phyloP scores from a whole-genome alignment of 2,329 filamentous ascomycete species.

The Nigrospora sphaerica region DNA sequence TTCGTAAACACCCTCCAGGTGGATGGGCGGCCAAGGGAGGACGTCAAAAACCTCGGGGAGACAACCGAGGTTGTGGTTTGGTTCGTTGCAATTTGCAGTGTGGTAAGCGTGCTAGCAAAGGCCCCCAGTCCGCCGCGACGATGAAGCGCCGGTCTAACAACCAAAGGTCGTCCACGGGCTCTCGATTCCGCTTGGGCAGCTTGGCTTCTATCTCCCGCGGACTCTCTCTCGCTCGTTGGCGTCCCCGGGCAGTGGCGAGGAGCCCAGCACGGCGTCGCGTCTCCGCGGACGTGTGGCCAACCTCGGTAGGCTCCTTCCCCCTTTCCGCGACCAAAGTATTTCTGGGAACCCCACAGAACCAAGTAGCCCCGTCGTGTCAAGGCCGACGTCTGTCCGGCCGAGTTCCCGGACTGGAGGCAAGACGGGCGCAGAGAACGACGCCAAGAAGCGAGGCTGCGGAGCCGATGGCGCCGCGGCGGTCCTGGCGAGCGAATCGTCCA shows the following conservation, averaged over 20 bases:
- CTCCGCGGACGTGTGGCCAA: conserved; percentile 21
- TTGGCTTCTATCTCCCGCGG: conserved; percentile 55
- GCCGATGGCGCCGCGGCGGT: not conserved
- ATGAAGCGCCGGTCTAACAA: conserved; percentile 3
- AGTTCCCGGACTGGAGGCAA: conserved; percentile 30
- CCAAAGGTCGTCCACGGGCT: conserved; percentile 68
- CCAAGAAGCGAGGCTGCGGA: not conserved
- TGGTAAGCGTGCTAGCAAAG: conserved; percentile 46
- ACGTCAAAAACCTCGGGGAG: conserved; percentile 60
- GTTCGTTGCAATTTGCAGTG: conserved; percentile 78
- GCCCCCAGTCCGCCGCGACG: not conserved
- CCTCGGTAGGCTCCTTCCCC: conserved; percentile 15
- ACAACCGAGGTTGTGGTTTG: conserved; percentile 68
- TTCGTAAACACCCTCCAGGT: conserved; percentile 58
- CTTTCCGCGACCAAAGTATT: conserved; percentile 7
- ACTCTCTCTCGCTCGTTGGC: conserved; percentile 51
- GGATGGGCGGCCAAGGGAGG: conserved; percentile 53
- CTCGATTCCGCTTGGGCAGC: conserved; percentile 69
- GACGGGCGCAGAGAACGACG: not conserved
- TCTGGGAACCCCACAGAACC: conserved; percentile 1
- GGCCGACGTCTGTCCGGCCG: conserved; percentile 10
- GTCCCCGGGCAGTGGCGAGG: conserved; percentile 11
- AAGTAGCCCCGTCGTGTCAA: conserved; percentile 2
- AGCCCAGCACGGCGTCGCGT: conserved; percentile 14
- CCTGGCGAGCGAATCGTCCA: not conserved